Base-by-base conservation (phyloP, 768 basidiomycete genomes). In the Panellus pusillus region DNA sequence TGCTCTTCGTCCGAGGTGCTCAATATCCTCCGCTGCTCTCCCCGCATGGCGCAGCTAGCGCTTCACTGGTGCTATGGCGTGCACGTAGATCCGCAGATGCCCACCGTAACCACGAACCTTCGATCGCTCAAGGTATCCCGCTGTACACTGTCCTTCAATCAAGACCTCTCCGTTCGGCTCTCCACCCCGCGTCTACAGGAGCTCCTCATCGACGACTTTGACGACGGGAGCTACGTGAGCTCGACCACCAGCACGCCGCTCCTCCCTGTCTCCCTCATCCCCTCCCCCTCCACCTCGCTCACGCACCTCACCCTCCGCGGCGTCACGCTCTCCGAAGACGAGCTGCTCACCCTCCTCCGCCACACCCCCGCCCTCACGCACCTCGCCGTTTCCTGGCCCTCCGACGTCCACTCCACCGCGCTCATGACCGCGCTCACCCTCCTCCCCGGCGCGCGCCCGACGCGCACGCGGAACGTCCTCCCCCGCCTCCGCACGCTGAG, bases 371-470 rank as follows among this genome's bases (percentile, higher is more conserved):
- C 48, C 39, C 17, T 54, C 40, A 38, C 32, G 3, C 57, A 44
- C 12, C 39, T 58, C 38, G 47, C 46, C 18, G 46, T 58, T 40
- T 50, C 28, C 41, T 58, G 57, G 57, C 57, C 52, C 2, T 46
- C 39, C 29, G 57, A 58, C 17, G 52, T 58, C 11, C 57, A 54
- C 19, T 42, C 52, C 27, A 12, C 44, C 11, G 32, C 28, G 6
- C 27, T 58, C 5, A 58, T 58, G 46, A 44, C 41, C 38, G 52
- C 48, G 29, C 17, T 58, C 27, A 58, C 52, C 14, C n/a, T 54
- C 39, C 17, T 24, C 15, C 44, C 48, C 3, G 18, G 27, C 4
- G 50, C n/a, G 4, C 46, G 31, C n/a, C 37, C 17, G 5, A 9
- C 31, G 1, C 41, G 2, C 24, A 24, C 24, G 24, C 24, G 24